Base-by-base conservation (phyloP, 2,329 filamentous ascomycete genomes). In the Hypoxylon sp. region DNA sequence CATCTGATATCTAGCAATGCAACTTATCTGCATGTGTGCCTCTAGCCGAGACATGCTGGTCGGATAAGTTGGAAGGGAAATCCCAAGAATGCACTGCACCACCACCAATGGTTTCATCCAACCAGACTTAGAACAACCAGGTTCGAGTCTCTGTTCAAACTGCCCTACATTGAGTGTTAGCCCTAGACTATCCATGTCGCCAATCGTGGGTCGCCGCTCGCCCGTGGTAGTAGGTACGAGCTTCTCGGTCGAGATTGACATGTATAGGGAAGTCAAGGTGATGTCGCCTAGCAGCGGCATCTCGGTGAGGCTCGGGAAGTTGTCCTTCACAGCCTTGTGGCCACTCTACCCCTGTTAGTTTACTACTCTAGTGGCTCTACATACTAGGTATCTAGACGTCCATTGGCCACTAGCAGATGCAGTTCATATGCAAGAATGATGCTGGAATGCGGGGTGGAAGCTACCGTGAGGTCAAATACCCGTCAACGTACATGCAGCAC, bases 231-330 rank as follows among this genome's bases (percentile, higher is more conserved):
- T 31, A 37, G 35, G 44, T 53, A 39, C 55, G 10, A n/a, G 13
- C 42, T 47, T 29, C 21, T 37, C 31, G 21, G 44, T 37, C 32
- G 5, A 21, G n/a, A 35, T 61, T 29, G 17, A 54, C 37, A 17
- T 55, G n/a, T 52, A 57, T 6, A 44, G 29, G 31, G 17, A 52
- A 55, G 24, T 19, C 15, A 37, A 17, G 39, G 44, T 62, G 62
- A 57, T 63, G 58, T 61, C 44, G 57, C 57, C 24, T 68, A 68
- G 42, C 31, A 67, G 54, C 61, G 55, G 60, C 58, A 57, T 67
- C 69, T 76, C 73, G 74, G 74, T 74, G 73, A 74, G 73, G 74
- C 73, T 76, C 74, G 73, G 73, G 62, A 72, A 69, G 72, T 75
- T 75, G 42, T 10, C 17, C 32, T 51, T 62, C 53, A 63, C 68